Percentiles rank a stretch among this genome's conserved stretches.
Evolutionary conservation across 257 asterid genomes (phyloP).

Genomic region (Rubia yunnanensis): DNA sequence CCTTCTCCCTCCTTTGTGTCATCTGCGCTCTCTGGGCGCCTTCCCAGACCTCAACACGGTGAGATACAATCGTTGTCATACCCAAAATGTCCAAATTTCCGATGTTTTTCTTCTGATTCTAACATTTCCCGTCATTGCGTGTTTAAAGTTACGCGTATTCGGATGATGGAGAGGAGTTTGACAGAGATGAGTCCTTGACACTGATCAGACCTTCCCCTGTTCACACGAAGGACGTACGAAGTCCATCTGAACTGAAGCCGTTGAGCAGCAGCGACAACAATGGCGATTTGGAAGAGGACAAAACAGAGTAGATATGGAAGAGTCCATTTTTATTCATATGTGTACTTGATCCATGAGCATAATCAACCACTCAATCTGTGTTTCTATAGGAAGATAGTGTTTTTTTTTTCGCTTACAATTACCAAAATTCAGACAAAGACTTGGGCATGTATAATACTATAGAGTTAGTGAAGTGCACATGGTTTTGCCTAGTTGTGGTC

Average conservation of each 20-base stretch:
- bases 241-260: constrained; percentile 35
- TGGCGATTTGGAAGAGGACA: constrained; percentile 49
- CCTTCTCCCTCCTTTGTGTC: constrained; percentile 79
- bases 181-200: constrained; percentile 57
- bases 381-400: background rate
- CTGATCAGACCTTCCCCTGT: constrained; percentile 72
- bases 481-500: no score
- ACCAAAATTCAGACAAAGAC: no score
- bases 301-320: constrained; percentile 42
- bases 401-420: no score
- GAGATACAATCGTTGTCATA: constrained; percentile 6
- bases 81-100: background rate
- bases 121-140: background rate
- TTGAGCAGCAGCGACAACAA: constrained; percentile 27
- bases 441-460: no score
- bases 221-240: constrained; percentile 46
- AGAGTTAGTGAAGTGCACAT: no score
- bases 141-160: constrained; percentile 70
- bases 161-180: constrained; percentile 82
- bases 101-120: background rate
- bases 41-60: constrained; percentile 86
- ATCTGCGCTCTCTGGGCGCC: constrained; percentile 98
- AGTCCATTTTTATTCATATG: background rate
- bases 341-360: constrained; percentile 1
- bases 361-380: background rate